A percentile compares a stretch with the other conserved stretches of the same genome.
phyloP scores from a whole-genome alignment of 257 asterid species.

The Solanum pennellii region DNA sequence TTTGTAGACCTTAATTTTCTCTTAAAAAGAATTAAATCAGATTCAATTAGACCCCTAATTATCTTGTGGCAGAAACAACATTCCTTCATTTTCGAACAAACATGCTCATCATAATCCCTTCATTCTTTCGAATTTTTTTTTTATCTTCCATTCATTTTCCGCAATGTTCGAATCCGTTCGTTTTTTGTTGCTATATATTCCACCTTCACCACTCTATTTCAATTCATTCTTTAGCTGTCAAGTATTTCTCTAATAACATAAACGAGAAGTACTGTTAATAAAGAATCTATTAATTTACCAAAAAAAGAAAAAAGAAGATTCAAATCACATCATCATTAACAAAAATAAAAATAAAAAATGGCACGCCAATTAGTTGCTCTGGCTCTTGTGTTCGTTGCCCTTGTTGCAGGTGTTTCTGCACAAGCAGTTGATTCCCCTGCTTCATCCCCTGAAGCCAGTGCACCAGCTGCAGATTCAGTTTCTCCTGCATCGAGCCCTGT shows the following conservation, averaged over 20 bases:
- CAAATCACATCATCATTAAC: neutral
- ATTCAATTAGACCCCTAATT: neutral
- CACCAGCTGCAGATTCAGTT: neutral
- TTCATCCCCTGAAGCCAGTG: neutral
- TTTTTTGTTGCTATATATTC: slow-evolving; percentile 17
- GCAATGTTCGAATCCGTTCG: neutral
- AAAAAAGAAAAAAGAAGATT: neutral
- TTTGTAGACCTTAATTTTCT: neutral
- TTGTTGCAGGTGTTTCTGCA: slow-evolving; percentile 22
- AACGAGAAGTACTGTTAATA: slow-evolving; percentile 3
- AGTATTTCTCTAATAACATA: slow-evolving; percentile 24
- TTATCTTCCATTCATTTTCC: neutral
- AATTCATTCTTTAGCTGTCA: slow-evolving; percentile 29
- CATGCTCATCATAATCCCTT: neutral
- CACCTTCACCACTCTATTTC: neutral
- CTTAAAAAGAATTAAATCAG: neutral
- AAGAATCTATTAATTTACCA: neutral
- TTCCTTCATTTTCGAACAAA: neutral
- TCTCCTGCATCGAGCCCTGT: slow-evolving; percentile 1
- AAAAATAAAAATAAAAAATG: slow-evolving; percentile 12
- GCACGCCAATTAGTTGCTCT: slow-evolving; percentile 40
- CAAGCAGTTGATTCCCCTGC: slow-evolving; percentile 5
- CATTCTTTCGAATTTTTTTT: neutral
- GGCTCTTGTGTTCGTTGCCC: slow-evolving; percentile 33
- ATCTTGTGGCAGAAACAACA: neutral